phyloP scores from a whole-genome alignment of 192 early-diverging fungal genomes.

The Tieghemiomyces parasiticus region DNA sequence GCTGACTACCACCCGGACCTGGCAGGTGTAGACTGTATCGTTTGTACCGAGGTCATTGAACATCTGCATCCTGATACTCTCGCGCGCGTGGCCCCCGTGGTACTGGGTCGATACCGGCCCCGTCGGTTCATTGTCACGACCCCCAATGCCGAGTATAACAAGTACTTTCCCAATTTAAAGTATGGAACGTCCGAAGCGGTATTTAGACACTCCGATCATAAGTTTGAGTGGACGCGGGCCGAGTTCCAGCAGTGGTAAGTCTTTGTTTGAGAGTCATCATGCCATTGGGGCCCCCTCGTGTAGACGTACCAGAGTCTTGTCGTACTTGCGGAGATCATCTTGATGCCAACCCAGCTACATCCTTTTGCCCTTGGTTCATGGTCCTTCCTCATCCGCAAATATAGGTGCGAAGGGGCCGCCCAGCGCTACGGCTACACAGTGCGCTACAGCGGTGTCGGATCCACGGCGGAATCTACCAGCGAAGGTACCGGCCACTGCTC shows the following conservation, averaged over 20 bases:
- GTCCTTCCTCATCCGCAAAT: no score
- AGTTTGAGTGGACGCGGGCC: constrained; percentile 88
- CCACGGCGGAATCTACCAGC: no score
- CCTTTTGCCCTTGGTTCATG: no score
- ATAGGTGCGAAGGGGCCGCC: no score
- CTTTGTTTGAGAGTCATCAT: no score
- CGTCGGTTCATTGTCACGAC: constrained; percentile 54
- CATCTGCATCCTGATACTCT: constrained; percentile 50
- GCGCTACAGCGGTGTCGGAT: no score
- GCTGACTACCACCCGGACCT: constrained; percentile 10
- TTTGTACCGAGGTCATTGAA: constrained; percentile 76
- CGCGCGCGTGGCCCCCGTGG: constrained; percentile 34
- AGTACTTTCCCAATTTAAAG: constrained; percentile 59
- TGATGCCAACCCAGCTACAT: no score
- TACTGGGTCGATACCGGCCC: constrained; percentile 55
- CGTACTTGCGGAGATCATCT: no score
- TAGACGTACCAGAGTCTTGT: no score
- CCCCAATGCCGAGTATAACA: constrained; percentile 87
- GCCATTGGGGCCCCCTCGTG: no score
- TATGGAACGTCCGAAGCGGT: constrained; percentile 46
- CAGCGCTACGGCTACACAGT: no score
- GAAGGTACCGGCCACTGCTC: no score
- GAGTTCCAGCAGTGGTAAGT: constrained; percentile 78
- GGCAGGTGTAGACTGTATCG: constrained; percentile 42
- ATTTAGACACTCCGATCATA: constrained; percentile 76